A percentile compares a stretch with the other conserved stretches of the same genome.
These are phyloP conservation scores for Emiliania huxleyi DNA, from an alignment of 78 protist species.

Conservation along the genomic window DNA sequence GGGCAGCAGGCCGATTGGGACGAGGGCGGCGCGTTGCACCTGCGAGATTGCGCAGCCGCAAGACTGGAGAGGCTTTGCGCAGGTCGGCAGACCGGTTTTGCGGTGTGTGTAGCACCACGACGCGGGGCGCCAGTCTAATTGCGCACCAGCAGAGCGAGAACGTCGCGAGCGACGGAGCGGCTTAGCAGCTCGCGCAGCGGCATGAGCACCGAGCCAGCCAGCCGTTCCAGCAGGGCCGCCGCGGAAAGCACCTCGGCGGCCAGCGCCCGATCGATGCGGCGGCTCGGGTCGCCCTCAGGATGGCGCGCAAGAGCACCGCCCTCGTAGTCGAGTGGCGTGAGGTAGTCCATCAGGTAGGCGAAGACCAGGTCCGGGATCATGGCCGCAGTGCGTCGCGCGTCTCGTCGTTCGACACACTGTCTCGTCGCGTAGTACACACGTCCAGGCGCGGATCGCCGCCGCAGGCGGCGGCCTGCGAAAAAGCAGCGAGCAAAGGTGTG, in stretches of 20 bases:
- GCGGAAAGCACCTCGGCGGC: neutral
- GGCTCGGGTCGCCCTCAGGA: neutral
- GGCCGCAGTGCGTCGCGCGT: no score
- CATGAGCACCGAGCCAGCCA: neutral
- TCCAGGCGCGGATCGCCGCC: no score
- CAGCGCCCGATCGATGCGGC: neutral
- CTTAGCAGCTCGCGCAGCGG: neutral
- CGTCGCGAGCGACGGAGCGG: neutral
- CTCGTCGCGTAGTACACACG: no score
- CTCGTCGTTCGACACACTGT: no score
- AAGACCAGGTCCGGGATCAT: neutral
- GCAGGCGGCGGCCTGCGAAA: no score
- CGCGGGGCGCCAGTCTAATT: neutral
- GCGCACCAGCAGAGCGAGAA: neutral
- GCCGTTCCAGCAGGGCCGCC: neutral
- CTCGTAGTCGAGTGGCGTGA: neutral
- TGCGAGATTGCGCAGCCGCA: neutral
- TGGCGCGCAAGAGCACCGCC: neutral
- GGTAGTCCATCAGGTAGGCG: neutral
- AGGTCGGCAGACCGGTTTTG: no score
- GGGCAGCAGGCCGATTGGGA: neutral
- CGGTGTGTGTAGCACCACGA: no score
- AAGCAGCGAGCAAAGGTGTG: no score
- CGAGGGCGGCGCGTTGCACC: neutral
- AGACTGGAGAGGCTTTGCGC: neutral